phyloP scores from a whole-genome alignment of 164 flowering plant genomes.

The Umbilicus rupestris region DNA sequence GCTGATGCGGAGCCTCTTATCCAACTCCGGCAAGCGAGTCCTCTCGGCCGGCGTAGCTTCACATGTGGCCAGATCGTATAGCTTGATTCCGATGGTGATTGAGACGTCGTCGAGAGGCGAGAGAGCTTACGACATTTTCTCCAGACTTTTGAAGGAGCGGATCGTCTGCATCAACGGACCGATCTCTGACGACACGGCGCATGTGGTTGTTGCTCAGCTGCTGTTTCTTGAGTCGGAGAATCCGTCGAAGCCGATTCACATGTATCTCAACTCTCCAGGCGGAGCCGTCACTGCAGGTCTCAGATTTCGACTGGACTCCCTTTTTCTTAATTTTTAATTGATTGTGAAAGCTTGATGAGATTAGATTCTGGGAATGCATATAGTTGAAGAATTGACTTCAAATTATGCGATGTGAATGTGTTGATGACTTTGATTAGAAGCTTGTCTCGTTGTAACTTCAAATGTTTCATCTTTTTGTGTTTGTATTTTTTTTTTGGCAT shows the following conservation, averaged over 20 bases:
- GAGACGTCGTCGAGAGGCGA: constrained; percentile 92
- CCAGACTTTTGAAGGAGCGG: constrained; percentile 88
- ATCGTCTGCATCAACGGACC: constrained; percentile 92
- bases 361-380: background rate
- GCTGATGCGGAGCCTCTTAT: background rate
- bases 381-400: background rate
- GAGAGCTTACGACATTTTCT: constrained; percentile 93
- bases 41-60: background rate
- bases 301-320: background rate
- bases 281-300: constrained; percentile 91
- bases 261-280: constrained; percentile 95
- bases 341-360: background rate
- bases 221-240: constrained; percentile 88
- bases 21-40: background rate
- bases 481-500: background rate
- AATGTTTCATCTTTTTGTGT: background rate
- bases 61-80: constrained; percentile 24
- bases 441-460: background rate
- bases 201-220: constrained; percentile 94
- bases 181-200: constrained; percentile 79
- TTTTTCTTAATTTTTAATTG: background rate
- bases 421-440: background rate
- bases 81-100: constrained; percentile 83
- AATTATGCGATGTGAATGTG: background rate
- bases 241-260: constrained; percentile 80